phyloP scores from a whole-genome alignment of 2,329 filamentous ascomycete species.

The Sclerotinia minor region DNA sequence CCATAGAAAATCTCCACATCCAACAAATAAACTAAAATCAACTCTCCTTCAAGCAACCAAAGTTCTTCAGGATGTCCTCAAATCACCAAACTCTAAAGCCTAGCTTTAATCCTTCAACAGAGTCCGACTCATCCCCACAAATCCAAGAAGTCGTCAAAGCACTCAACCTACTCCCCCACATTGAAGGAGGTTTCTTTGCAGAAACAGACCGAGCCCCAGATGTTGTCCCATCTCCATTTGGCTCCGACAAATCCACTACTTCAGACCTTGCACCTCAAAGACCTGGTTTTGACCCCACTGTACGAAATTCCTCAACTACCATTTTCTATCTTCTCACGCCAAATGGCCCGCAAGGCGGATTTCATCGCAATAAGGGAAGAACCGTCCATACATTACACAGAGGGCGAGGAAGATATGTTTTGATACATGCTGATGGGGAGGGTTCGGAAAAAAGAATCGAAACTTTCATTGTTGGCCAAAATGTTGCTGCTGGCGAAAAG shows the following conservation, averaged over 20 bases:
- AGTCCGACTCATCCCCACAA: conserved; percentile 39
- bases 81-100: conserved; percentile 31
- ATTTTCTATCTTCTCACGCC: conserved; percentile 67
- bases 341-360: conserved; percentile 54
- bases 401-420: conserved; percentile 62
- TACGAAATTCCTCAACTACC: conserved; percentile 57
- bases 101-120: conserved; percentile 34
- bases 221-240: conserved; percentile 57
- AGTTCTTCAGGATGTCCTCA: conserved; percentile 12
- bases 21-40: rapidly evolving
- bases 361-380: conserved; percentile 62
- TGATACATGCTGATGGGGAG: conserved; percentile 58
- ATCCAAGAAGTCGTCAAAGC: conserved; percentile 45
- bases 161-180: conserved; percentile 55
- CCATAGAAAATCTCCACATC: background rate
- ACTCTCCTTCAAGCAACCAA: background rate
- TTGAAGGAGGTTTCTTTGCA: conserved; percentile 64
- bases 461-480: conserved; percentile 61
- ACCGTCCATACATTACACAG: conserved; percentile 66
- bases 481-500: conserved; percentile 58
- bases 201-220: conserved; percentile 59
- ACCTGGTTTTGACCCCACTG: conserved; percentile 44
- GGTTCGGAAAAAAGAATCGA: conserved; percentile 53
- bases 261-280: conserved; percentile 43
- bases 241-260: conserved; percentile 44